A percentile compares a stretch with the other conserved stretches of the same genome.
Evolutionary conservation across 2,329 filamentous ascomycete genomes (phyloP).

Genomic region (Arthrobotrys sphaeroides): DNA sequence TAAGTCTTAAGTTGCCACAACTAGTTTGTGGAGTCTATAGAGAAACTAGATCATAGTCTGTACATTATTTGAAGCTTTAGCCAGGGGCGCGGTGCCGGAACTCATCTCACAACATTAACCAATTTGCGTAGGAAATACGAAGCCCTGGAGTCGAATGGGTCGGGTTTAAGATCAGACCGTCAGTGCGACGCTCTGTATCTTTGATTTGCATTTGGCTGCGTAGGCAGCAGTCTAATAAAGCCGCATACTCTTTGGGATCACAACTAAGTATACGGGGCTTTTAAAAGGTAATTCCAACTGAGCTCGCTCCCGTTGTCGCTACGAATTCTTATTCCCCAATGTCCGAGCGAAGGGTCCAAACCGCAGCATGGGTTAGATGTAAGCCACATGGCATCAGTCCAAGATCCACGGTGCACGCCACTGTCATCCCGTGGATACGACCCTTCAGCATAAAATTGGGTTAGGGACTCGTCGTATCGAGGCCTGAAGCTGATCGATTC

Average conservation of each 20-base stretch:
- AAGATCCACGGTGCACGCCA: conserved; percentile 18
- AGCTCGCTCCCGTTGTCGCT: conserved; percentile 11
- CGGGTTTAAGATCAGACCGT: conserved; percentile 23
- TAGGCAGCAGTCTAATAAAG: neutral
- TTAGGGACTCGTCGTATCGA: neutral
- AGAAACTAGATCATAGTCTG: neutral
- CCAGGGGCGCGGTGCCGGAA: neutral
- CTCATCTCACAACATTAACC: neutral
- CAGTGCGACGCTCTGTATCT: conserved; percentile 25
- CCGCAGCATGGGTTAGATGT: conserved; percentile 16
- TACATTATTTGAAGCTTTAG: neutral
- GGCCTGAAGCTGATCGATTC: conserved; percentile 4
- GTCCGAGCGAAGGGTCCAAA: conserved; percentile 48
- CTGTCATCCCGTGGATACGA: conserved; percentile 30
- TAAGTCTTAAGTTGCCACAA: no score
- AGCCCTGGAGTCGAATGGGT: neutral
- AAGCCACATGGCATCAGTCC: conserved; percentile 30
- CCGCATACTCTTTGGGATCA: neutral
- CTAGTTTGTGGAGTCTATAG: neutral
- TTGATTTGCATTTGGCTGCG: neutral
- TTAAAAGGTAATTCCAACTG: conserved; percentile 6
- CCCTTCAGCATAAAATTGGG: conserved; percentile 22
- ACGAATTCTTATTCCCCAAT: neutral
- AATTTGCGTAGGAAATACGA: conserved; percentile 3
- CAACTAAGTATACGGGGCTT: neutral